Evolutionary conservation across 352 stramenopile genomes (phyloP), one percentile per base, ranked within the genome.

Genomic region (Elongisporangium prolatum): DNA sequence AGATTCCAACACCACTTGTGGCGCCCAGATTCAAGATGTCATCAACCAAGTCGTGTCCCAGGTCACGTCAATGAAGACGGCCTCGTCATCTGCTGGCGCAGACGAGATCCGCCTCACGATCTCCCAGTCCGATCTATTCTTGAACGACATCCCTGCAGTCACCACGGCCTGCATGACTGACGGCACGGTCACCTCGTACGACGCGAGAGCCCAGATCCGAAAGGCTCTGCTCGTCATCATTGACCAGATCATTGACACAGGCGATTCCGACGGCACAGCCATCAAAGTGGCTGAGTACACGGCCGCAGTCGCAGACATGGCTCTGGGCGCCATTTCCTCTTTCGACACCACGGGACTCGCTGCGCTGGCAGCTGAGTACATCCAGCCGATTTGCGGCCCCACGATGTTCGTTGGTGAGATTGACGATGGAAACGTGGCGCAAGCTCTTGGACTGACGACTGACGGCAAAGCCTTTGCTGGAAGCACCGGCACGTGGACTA

Each of bases 331-430:
- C 14, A 44, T 74, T 21, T 74, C 65, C 22, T 71, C 65, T 58
- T 49, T 74, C 40, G 67, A 74, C 24, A 49, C 68, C 18, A 74
- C 67, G 38, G 63, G 67, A 50, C 65, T 74, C 50, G 64, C 63
- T 4, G 63, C 60, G 24, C 10, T 69, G 47, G 14, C 71, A 9
- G 64, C 67, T 47, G 67, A 75, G 58, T 75, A 65, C 34, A 75
- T 75, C 47, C 50, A 75, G 48, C 56, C 37, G 2, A 68, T 77
- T n/a, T 80, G 71, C 16, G 69, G 72, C 2, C 72, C 69, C 1
- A 75, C 72, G 18, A 18, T 60, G 22, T 68, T 78, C 58, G 61
- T 80, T 21, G 71, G 71, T 14, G 70, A 82, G 48, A 69, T 82
- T 1, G 73, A 80, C 28, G 71, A 85, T 49, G 77, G 77, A 3